Evolutionary conservation across 169 alveolate species (phyloP).

Genomic region (Perkinsus olseni): DNA sequence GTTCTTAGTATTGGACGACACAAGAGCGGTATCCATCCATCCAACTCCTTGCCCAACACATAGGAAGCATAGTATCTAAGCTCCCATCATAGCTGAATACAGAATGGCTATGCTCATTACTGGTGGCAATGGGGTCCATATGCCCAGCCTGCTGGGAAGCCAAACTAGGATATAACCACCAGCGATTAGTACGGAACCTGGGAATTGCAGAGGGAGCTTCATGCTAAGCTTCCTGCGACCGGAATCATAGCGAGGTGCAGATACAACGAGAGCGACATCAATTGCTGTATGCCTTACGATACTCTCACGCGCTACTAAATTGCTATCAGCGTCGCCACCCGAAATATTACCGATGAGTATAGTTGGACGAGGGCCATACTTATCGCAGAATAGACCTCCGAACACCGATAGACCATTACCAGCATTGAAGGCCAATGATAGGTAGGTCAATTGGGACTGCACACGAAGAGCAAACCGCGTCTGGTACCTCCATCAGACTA

Average conservation of each 20-base stretch:
- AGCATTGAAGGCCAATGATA: not conserved
- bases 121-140: not conserved
- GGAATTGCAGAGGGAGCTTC: too few relatives aligned
- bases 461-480: not conserved
- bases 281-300: too few relatives aligned
- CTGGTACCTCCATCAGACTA: too few relatives aligned
- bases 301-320: too few relatives aligned
- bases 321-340: too few relatives aligned
- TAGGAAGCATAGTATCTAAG: not conserved
- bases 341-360: not conserved
- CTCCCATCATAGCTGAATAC: not conserved
- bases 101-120: not conserved
- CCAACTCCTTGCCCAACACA: slow-evolving; percentile 1
- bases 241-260: too few relatives aligned
- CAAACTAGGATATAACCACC: not conserved
- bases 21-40: not conserved
- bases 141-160: not conserved
- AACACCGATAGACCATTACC: not conserved
- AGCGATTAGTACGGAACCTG: not conserved
- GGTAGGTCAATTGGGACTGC: not conserved
- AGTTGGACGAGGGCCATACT: not conserved
- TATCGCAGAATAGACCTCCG: not conserved
- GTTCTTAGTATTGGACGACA: not conserved
- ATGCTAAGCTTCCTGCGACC: too few relatives aligned
- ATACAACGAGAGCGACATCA: too few relatives aligned